Base-by-base conservation (phyloP, 106 monocot species). In the Allium fistulosum region DNA sequence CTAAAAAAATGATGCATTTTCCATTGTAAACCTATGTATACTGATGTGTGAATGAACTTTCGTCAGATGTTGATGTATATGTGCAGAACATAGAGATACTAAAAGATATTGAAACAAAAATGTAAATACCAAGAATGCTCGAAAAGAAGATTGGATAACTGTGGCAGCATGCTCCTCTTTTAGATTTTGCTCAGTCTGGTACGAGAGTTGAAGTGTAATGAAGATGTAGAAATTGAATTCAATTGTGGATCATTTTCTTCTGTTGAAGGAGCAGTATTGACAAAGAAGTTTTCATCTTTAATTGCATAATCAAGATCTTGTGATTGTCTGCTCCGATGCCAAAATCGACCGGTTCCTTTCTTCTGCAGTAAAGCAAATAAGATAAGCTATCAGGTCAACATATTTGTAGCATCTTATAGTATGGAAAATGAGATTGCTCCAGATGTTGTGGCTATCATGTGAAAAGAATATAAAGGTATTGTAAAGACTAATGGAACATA, bases 91-190 rank as follows among this genome's bases (percentile, higher is more conserved):
- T 37, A 37, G 37, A 5, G 37, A 37, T 37, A 2, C 37, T 37
- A 37, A 65, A 63, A 49, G 64, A 49, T 48, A 11, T 1, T 64
- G 48, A 65, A 49, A 10, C 6, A 49, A 11, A 17, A 12, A 6
- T 26, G n/a, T 9, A n/a, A 65, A 60, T 89, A 94, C 94, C 87
- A 94, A 75, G 66, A 94, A 87, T 68, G 81, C 87, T 79, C 94
- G 80, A 77, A 88, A 94, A 66, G 83, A 78, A 46, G 87, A 90
- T 70, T 94, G 94, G 73, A 94, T 90, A 73, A 90, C 75, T 37
- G 82, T 85, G 11, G 94, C 85, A 53, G 94, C 90, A 64, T 76
- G 76, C 52, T 88, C 83, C 73, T 90, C 87, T 67, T 81, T 84
- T 15, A 58, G 49, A 58, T 66, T 71, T 15, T 68, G 69, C 61